Evolutionary conservation across 345 rosid species (phyloP), one percentile per base, ranked within the genome.

Genomic region (Eucalyptus curtisii): DNA sequence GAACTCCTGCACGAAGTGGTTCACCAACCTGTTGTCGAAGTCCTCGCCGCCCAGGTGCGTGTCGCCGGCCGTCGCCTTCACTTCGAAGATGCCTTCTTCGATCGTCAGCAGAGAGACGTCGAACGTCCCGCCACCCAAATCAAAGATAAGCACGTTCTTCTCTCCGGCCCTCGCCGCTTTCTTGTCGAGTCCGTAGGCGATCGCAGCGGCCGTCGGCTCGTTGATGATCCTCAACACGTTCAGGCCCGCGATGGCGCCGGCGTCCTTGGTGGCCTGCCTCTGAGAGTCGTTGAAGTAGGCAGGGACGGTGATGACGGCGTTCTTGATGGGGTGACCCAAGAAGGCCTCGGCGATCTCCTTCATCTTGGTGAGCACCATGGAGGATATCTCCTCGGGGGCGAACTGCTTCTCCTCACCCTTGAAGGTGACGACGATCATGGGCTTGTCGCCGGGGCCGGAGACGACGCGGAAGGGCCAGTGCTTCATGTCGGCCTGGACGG

Each of bases 381-480:
- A 88, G 14, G 89, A 90, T 14, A 88, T 88, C 88, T 90, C 91
- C 86, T 88, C 89, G 8, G 89, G 37, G 12, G 89, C 6, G 40
- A 88, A 90, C 86, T 88, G 88, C 53, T 87, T 90, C 87, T 87
- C 88, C 79, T 90, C 91, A 1, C 89, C 90, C 80, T 88, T 90
- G 55, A 55, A 88, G 15, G 25, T 42, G 48, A 90, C 91, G 47
- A 86, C 87, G 31, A 90, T 90, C 91, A 90, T 86, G 27, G 91
- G 91, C 89, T 90, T 90, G 42, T 88, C 89, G 8, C 86, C 88
- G 4, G 89, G 87, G 27, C 91, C 91, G 4, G 90, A 9, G 19
- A 88, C 86, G 31, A 90, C 88, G 86, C 76, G 89, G 85, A 90
- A 90, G 16, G 92, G 92, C 92, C 92, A 90, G 52, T 57, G 90